Base-by-base conservation (phyloP, 805 yeast species). In the Blastobotrys peoriensis region DNA sequence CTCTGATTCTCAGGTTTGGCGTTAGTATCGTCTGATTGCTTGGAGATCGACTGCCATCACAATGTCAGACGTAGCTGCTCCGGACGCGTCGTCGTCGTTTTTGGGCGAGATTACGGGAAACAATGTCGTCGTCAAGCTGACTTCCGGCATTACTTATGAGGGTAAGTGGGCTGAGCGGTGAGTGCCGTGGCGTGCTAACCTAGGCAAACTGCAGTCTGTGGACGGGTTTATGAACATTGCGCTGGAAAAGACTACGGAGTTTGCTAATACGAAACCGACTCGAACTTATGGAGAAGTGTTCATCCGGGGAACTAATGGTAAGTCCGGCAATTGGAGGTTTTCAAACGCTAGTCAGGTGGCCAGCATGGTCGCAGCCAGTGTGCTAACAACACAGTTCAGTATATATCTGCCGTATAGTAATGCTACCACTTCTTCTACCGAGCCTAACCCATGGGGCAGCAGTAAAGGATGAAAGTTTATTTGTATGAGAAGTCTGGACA, bases 141-240 rank as follows among this genome's bases (percentile, higher is more conserved):
- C 83, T 60, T 85, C 93, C 28, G 98, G 96, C 10, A 80, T 89
- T 49, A 86, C 86, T 48, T 93, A 87, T 65, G 76, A 72, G 38
- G 94, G 91, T 52, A 66, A 57, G 53, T 58, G 55, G 10, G 43
- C 18, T 13, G 16, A 16, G 25, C n/a, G n/a, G n/a, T n/a, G n/a
- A n/a, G 15, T 37, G 6, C 9, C 9, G 10, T n/a, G 15, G 9
- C 8, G 13, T 25, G 17, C 18, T 16, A 17, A 16, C 15, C 19
- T 9, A 52, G 56, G 56, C 13, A 49, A 39, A 40, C 72, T 86
- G 51, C 91, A 86, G 55, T 86, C 96, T 34, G 89, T 93, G 46
- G 98, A 93, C 62, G 98, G 98, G 5, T 93, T 81, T 69, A 88
- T 93, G 96, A 93, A 93, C 66, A 83, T 93, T 40, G 95, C 91